Evolutionary conservation across 2,329 filamentous ascomycete species (phyloP).

Genomic region (Xylariaceae sp.): DNA sequence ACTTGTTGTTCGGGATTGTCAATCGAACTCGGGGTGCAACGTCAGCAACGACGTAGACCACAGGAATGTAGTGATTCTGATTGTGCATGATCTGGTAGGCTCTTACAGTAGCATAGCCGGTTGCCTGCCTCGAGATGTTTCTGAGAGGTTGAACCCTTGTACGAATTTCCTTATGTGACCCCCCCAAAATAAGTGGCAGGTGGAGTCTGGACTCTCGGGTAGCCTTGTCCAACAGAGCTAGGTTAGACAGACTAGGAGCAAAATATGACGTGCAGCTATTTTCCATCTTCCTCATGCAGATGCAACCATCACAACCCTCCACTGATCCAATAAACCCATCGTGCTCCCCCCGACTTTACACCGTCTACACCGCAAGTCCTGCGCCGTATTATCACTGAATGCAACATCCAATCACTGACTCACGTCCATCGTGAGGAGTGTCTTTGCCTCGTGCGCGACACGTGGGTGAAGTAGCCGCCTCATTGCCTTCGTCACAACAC

Average conservation of each 20-base stretch:
- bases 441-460: conserved; percentile 4
- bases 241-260: too few relatives aligned
- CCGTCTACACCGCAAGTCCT: conserved; percentile 14
- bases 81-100: too few relatives aligned
- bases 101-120: too few relatives aligned
- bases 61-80: too few relatives aligned
- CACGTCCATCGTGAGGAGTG: conserved; percentile 17
- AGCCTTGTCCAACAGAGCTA: conserved; percentile 5
- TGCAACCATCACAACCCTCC: background rate
- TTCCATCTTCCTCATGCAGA: background rate
- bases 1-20: too few relatives aligned
- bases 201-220: background rate
- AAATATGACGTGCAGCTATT: conserved; percentile 4
- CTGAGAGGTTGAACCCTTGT: background rate
- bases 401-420: too few relatives aligned
- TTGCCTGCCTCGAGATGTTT: too few relatives aligned
- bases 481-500: conserved; percentile 4
- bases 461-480: conserved; percentile 4
- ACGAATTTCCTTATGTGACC: background rate
- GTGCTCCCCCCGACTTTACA: conserved; percentile 1
- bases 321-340: too few relatives aligned
- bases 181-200: background rate
- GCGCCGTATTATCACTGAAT: too few relatives aligned
- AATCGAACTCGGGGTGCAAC: too few relatives aligned
- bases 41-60: too few relatives aligned